Evolutionary conservation across 345 rosid genomes (phyloP).

Genomic region (Punica granatum): DNA sequence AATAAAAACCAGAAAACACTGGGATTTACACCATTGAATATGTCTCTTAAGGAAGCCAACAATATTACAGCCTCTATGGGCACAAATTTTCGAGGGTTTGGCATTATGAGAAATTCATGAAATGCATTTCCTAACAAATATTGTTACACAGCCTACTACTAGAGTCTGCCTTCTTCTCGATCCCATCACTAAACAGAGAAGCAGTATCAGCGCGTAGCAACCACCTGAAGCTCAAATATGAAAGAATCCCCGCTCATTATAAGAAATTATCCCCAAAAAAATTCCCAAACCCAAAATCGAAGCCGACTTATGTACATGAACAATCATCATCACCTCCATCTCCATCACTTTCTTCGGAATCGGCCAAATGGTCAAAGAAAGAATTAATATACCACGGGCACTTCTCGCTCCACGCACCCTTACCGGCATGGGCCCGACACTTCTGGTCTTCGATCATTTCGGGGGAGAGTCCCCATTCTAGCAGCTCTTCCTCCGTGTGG

Average conservation of each 20-base stretch:
- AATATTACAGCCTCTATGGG: not conserved
- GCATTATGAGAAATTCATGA: too few relatives aligned
- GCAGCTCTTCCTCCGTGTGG: constrained; percentile 72
- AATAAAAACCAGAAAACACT: not conserved
- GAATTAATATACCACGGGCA: constrained; percentile 58
- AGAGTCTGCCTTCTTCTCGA: not conserved
- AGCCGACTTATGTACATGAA: not conserved
- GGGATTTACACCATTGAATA: not conserved
- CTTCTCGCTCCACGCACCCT: constrained; percentile 59
- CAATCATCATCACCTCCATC: not conserved
- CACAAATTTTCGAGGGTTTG: not conserved
- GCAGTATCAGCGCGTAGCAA: not conserved
- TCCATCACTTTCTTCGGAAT: constrained; percentile 27
- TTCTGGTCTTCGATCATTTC: constrained; percentile 89
- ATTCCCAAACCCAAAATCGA: not conserved
- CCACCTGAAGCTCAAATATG: not conserved
- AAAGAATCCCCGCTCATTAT: not conserved
- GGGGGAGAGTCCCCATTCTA: constrained; percentile 69
- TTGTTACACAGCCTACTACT: not conserved
- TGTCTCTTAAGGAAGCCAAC: not conserved
- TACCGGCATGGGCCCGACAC: constrained; percentile 47
- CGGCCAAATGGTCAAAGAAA: constrained; percentile 51
- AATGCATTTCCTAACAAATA: too few relatives aligned
- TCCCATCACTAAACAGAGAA: not conserved
- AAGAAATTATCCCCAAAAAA: not conserved